Evolutionary conservation across 2,329 filamentous ascomycete species (phyloP).

Genomic region (Diatrype stigma): DNA sequence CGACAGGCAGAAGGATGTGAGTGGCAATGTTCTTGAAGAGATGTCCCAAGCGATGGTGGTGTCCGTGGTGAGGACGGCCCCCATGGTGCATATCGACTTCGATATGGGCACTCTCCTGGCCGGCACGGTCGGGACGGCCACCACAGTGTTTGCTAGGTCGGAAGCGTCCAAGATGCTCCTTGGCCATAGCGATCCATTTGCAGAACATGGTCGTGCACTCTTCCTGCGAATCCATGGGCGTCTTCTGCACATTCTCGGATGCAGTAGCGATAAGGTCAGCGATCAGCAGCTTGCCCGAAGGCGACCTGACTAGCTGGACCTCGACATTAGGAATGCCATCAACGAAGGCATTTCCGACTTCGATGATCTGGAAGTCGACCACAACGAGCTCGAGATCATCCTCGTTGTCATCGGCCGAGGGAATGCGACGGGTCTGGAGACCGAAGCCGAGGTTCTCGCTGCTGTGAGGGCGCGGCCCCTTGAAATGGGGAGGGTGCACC

Average conservation of each 20-base stretch:
- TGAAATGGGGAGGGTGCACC: slow-evolving; percentile 26
- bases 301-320: slow-evolving; percentile 59
- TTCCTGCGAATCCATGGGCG: slow-evolving; percentile 25
- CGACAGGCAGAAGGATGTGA: slow-evolving; percentile 62
- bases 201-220: slow-evolving; percentile 43
- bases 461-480: slow-evolving; percentile 22
- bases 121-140: slow-evolving; percentile 16
- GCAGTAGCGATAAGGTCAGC: slow-evolving; percentile 39
- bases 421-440: slow-evolving; percentile 37
- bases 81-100: slow-evolving; percentile 14
- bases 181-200: slow-evolving; percentile 50
- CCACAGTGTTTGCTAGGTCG: slow-evolving; percentile 36
- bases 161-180: slow-evolving; percentile 36
- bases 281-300: slow-evolving; percentile 52
- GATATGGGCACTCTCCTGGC: slow-evolving; percentile 23
- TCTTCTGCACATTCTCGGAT: slow-evolving; percentile 16
- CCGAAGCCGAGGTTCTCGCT: slow-evolving; percentile 45
- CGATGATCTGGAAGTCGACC: slow-evolving; percentile 55
- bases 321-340: slow-evolving; percentile 51
- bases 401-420: slow-evolving; percentile 43
- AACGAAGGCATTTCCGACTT: slow-evolving; percentile 54
- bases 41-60: slow-evolving; percentile 38
- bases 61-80: slow-evolving; percentile 4
- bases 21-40: slow-evolving; percentile 53
- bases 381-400: slow-evolving; percentile 48